Evolutionary conservation across 257 asterid species (phyloP), one percentile per base, ranked within the genome.

Genomic region (Marsdenia floribunda): DNA sequence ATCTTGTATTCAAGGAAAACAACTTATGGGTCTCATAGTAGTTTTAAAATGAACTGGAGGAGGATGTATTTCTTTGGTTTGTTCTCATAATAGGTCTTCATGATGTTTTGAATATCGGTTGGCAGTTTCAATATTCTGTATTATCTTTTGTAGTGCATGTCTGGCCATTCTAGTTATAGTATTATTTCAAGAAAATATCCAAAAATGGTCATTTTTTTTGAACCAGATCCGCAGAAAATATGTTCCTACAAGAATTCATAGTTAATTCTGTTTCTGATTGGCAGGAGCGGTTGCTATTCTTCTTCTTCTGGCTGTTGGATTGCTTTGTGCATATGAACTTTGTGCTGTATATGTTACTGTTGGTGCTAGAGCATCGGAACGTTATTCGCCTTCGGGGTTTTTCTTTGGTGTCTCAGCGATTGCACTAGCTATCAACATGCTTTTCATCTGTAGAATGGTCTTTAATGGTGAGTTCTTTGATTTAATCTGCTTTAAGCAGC

Each of bases 381-480:
- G 89, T 70, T 95, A 95, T 88, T 95, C 99, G 59, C 90, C 99
- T 81, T 92, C 99, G 53, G 99, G 99, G 55, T 95, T 92, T 82
- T 95, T 95, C 94, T 95, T 95, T 85, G 99, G 99, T 58, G 98
- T 95, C 81, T 92, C 99, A 60, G 99, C 98, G 75, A 90, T 92
- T 76, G 93, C 97, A 74, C 85, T 95, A 74, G 99, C 99, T 75
- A 92, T 95, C 86, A 95, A 95, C 84, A 89, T 95, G 98, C 99
- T 95, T 80, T 95, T 95, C 84, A 95, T 95, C 78, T 95, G 99
- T 82, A 90, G 99, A 81, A 95, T 95, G 92, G 98, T 95, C 75
- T 95, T 95, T 84, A 89, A 95, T 81, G 99, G 99, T 95, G 73
- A 40, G 89, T 73, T 68, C 15, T 75, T 63, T 22, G 6, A 58